Evolutionary conservation across 2,329 filamentous ascomycete genomes (phyloP).

Genomic region (Cladosporium cucumerinum): DNA sequence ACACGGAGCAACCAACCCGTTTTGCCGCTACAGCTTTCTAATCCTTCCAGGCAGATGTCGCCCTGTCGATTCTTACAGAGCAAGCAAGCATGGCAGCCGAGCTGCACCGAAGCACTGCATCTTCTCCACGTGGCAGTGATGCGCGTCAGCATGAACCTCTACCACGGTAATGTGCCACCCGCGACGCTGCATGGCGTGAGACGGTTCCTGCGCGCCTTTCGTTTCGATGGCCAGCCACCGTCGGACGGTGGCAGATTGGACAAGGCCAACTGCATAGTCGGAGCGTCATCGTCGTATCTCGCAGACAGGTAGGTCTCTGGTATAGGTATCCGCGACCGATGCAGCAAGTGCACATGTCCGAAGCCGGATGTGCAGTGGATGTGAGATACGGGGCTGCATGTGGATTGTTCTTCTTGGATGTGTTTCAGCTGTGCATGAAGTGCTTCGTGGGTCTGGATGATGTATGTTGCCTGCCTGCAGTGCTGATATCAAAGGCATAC

Average conservation of each 20-base stretch:
- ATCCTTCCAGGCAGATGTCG: neutral
- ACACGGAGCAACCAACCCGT: neutral
- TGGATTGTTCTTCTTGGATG: neutral
- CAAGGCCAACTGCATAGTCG: neutral
- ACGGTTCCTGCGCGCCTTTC: neutral
- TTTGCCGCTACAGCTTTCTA: neutral
- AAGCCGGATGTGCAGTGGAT: neutral
- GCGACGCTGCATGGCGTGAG: neutral
- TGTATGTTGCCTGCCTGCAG: neutral
- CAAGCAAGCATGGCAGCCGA: conserved; percentile 5
- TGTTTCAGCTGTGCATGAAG: neutral
- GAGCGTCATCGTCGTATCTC: neutral
- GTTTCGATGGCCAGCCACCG: neutral
- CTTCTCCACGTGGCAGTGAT: conserved; percentile 13
- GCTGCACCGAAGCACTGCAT: neutral
- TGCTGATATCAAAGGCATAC: neutral
- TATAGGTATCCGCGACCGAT: neutral
- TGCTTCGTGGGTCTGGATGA: neutral
- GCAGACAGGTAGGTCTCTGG: neutral
- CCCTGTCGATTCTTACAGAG: neutral
- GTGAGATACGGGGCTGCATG: neutral
- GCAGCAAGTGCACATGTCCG: neutral
- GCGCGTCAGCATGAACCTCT: conserved; percentile 6
- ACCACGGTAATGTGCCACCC: conserved; percentile 5
- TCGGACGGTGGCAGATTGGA: neutral